These are phyloP conservation scores for Podaxis rugospora DNA, from an alignment of 768 basidiomycete genomes.

Conservation along the genomic window DNA sequence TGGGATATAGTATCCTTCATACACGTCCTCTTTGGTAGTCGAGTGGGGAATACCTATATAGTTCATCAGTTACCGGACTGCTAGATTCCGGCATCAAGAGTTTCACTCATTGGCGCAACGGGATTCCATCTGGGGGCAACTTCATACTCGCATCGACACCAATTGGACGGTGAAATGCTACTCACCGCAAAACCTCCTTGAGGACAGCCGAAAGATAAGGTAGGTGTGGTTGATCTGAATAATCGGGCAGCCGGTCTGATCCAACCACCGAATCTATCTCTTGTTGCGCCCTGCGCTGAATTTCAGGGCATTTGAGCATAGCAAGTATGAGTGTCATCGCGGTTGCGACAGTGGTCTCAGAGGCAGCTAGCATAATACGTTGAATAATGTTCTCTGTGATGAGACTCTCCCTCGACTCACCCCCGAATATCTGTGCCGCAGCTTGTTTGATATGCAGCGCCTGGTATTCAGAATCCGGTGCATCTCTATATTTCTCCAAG, in stretches of 20 bases:
- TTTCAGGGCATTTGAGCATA: conserved; percentile 11
- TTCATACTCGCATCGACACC: background rate
- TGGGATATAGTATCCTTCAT: background rate
- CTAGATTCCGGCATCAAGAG: background rate
- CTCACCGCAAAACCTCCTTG: conserved; percentile 17
- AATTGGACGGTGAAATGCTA: background rate
- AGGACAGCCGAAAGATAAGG: conserved; percentile 17
- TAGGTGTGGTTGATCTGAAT: conserved; percentile 14
- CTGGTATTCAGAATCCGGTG: background rate
- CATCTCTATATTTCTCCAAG: background rate
- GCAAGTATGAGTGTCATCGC: conserved; percentile 3
- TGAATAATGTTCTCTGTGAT: background rate
- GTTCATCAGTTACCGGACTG: background rate
- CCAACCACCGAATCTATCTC: conserved; percentile 20
- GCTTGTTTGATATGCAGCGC: background rate
- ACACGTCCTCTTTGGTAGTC: background rate
- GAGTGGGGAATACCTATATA: background rate
- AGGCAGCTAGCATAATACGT: background rate
- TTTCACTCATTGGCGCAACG: background rate
- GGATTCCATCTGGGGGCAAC: background rate
- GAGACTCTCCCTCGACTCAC: background rate
- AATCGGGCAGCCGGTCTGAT: conserved; percentile 16
- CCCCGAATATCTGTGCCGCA: background rate
- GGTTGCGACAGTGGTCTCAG: background rate
- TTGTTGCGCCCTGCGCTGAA: conserved; percentile 16